These are phyloP conservation scores for Dryadomyces quercus-mongolicae DNA, from an alignment of 2,329 filamentous ascomycete genomes.

Conservation along the genomic window DNA sequence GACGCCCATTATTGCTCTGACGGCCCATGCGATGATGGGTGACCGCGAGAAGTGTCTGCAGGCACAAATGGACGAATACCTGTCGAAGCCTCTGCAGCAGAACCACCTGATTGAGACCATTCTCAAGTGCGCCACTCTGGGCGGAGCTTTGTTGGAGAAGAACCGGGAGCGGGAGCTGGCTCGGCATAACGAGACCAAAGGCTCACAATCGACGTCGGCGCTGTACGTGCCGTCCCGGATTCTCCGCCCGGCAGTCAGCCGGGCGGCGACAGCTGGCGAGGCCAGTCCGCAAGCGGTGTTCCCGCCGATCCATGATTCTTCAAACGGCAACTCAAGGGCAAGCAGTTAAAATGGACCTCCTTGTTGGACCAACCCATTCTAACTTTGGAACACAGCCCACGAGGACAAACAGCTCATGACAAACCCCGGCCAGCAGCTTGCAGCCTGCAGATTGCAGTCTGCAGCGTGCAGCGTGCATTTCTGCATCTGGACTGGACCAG, in stretches of 20 bases:
- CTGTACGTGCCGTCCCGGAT: conserved; percentile 24
- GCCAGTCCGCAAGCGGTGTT: background rate
- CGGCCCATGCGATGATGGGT: conserved; percentile 96
- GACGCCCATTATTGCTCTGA: conserved; percentile 92
- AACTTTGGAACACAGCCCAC: background rate
- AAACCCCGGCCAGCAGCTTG: no score
- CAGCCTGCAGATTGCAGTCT: no score
- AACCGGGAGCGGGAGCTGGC: conserved; percentile 48
- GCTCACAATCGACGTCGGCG: conserved; percentile 8
- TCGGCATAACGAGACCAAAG: conserved; percentile 20
- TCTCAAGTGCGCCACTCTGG: conserved; percentile 87
- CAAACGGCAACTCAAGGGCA: background rate
- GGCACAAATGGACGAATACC: conserved; percentile 97
- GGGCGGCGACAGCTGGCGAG: background rate
- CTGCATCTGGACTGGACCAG: no score
- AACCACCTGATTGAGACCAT: conserved; percentile 36
- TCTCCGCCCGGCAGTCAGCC: background rate
- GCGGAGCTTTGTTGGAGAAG: conserved; percentile 70
- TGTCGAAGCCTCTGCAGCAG: conserved; percentile 53
- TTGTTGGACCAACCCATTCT: background rate
- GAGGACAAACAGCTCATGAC: background rate
- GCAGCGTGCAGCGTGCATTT: no score
- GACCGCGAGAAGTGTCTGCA: conserved; percentile 97
- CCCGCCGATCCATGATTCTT: background rate
- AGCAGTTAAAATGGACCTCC: background rate